Percentiles rank a stretch among this genome's conserved stretches.
phyloP scores from a whole-genome alignment of 1,139 yeast genomes.

The Scheffersomyces lignicola region DNA sequence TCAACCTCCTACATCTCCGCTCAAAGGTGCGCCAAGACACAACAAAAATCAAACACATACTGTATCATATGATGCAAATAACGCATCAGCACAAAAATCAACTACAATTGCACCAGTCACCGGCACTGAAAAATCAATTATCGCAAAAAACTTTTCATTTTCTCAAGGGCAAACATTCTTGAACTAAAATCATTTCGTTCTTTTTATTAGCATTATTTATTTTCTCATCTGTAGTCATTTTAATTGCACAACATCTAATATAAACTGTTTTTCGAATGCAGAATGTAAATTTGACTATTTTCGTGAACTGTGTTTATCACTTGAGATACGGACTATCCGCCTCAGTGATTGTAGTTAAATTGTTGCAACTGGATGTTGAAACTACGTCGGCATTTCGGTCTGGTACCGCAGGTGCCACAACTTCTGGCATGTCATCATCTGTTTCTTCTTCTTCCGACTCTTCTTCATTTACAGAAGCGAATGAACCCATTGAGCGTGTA shows the following conservation, averaged over 20 bases:
- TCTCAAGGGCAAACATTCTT: constrained; percentile 1
- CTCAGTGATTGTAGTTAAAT: constrained; percentile 2
- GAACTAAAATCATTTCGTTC: background rate
- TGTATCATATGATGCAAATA: too few species aligned
- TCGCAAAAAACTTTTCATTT: background rate
- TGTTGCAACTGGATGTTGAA: background rate
- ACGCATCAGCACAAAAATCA: background rate
- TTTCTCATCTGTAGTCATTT: background rate
- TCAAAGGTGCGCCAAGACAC: background rate
- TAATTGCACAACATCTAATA: too few species aligned
- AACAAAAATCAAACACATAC: background rate
- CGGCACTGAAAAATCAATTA: background rate
- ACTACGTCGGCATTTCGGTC: background rate
- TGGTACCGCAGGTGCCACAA: background rate
- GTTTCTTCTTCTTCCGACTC: constrained; percentile 18
- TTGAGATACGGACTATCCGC: background rate
- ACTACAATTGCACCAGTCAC: background rate
- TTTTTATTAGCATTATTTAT: constrained; percentile 1
- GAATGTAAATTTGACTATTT: too few species aligned
- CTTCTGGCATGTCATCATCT: constrained; percentile 4
- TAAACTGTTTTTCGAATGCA: too few species aligned
- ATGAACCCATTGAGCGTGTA: constrained; percentile 26
- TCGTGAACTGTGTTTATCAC: too few species aligned
- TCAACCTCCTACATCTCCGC: constrained; percentile 11
- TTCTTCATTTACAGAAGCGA: constrained; percentile 24